Percentiles rank a stretch among this genome's conserved stretches.
Evolutionary conservation across 306 rosid species (phyloP).

Genomic region (Arachis stenosperma): DNA sequence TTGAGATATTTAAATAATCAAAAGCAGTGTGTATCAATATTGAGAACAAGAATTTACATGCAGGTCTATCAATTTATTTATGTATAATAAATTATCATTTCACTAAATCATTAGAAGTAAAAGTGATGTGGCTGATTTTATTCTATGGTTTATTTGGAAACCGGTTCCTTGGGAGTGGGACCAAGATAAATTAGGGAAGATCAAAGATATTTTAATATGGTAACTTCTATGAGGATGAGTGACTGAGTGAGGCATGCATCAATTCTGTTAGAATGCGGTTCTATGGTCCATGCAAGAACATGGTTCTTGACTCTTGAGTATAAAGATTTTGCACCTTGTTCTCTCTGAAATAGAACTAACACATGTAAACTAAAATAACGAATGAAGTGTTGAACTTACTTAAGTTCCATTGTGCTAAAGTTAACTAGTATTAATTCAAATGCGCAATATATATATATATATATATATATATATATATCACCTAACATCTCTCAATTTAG

Average conservation of each 20-base stretch:
- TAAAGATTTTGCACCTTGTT: neutral
- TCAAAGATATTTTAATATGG: constrained; percentile 16
- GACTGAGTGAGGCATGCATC: neutral
- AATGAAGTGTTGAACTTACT: no score
- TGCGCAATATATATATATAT: no score
- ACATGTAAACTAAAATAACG: no score
- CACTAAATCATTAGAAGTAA: neutral
- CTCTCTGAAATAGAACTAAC: neutral
- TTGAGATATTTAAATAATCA: neutral
- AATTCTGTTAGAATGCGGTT: neutral
- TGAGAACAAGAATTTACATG: no score
- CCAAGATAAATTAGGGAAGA: neutral
- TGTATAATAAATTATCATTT: constrained; percentile 31
- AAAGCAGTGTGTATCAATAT: no score
- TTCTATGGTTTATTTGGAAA: constrained; percentile 12
- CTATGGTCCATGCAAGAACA: neutral
- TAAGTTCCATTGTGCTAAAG: no score
- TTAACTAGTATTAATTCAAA: no score
- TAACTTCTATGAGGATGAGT: neutral
- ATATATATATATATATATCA: no score
- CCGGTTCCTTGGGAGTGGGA: neutral
- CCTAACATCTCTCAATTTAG: no score
- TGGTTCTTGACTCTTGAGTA: neutral
- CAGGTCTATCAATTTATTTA: neutral
- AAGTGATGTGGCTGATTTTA: neutral